These are phyloP conservation scores for Rhododendron vialii DNA, from an alignment of 148 eudicot genomes.

Conservation along the genomic window DNA sequence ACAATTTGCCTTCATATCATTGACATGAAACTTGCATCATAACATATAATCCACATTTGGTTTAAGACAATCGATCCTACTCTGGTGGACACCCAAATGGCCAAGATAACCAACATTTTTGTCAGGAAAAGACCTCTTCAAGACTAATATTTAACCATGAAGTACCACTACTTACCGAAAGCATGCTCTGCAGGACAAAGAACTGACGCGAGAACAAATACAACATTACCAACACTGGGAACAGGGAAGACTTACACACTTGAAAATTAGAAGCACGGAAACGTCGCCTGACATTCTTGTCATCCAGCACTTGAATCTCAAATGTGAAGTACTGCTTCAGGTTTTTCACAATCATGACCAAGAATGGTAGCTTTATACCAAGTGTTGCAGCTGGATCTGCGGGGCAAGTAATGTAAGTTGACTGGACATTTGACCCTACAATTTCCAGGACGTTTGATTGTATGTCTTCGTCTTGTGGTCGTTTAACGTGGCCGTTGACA, in stretches of 20 bases:
- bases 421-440: slow-evolving; percentile 89
- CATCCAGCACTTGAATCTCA: slow-evolving; percentile 98
- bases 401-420: slow-evolving; percentile 91
- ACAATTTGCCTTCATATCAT: not conserved
- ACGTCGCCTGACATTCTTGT: slow-evolving; percentile 97
- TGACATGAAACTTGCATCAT: not conserved
- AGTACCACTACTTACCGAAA: not conserved
- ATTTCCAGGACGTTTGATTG: slow-evolving; percentile 95
- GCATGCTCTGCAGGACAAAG: slow-evolving; percentile 5
- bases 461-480: slow-evolving; percentile 89
- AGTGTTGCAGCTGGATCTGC: slow-evolving; percentile 97
- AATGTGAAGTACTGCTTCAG: slow-evolving; percentile 91
- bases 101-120: not conserved
- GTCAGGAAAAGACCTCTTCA: not conserved
- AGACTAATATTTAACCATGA: not conserved
- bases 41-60: not conserved
- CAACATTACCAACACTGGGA: slow-evolving; percentile 6
- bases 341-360: slow-evolving; percentile 92
- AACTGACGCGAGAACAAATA: not conserved
- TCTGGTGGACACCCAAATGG: not conserved
- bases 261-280: slow-evolving; percentile 99
- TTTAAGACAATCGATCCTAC: not conserved
- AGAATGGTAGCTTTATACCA: slow-evolving; percentile 91
- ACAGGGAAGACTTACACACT: slow-evolving; percentile 91
- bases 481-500: slow-evolving; percentile 87